Evolutionary conservation across 371 early-diverging fungal genomes (phyloP).

Genomic region (Rhizopus delemar): DNA sequence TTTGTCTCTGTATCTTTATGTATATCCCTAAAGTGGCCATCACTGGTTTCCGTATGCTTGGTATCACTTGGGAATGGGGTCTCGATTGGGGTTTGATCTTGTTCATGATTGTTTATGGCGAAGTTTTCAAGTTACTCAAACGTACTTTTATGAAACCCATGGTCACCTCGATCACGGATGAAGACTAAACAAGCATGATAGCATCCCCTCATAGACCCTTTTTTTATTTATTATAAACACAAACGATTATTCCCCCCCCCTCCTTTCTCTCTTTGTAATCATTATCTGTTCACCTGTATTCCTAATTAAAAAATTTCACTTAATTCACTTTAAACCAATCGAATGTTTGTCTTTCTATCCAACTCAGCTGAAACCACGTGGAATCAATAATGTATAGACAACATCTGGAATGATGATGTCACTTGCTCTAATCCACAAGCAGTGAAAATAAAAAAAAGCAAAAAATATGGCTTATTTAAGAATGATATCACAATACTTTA

Average conservation of each 20-base stretch:
- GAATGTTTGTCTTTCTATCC: no score
- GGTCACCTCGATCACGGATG: slow-evolving; percentile 14
- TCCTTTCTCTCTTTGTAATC: no score
- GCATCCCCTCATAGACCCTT: background rate
- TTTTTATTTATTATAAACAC: background rate
- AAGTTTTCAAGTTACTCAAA: slow-evolving; percentile 48
- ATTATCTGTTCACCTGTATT: no score
- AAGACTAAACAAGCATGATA: background rate
- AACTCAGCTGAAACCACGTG: no score
- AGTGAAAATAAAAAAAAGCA: no score
- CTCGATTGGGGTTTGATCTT: slow-evolving; percentile 52
- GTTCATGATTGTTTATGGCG: slow-evolving; percentile 56
- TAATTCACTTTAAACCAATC: no score
- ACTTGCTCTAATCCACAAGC: no score
- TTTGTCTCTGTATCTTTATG: slow-evolving; percentile 57
- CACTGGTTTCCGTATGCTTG: slow-evolving; percentile 62
- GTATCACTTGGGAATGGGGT: slow-evolving; percentile 80
- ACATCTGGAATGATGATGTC: no score
- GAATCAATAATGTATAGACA: no score
- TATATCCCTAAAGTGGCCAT: slow-evolving; percentile 71
- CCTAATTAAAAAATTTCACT: no score
- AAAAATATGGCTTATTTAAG: no score
- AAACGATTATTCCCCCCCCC: background rate
- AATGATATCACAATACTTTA: no score
- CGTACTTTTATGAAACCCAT: slow-evolving; percentile 36